Evolutionary conservation across 352 stramenopile genomes (phyloP).

Genomic region (Phytophthora palmivora): DNA sequence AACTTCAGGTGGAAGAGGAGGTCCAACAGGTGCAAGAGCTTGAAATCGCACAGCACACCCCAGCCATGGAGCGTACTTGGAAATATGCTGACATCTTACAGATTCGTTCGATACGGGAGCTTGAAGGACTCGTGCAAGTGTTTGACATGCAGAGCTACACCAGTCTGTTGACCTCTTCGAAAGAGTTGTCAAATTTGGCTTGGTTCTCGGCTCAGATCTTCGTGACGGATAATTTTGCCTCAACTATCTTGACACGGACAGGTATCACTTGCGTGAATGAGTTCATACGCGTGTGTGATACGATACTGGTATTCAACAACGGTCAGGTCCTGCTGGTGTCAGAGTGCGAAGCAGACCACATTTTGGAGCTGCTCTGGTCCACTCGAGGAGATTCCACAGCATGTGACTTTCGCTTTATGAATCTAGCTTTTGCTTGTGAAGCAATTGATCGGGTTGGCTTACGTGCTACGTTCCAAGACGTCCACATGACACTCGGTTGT

Average conservation of each 20-base stretch:
- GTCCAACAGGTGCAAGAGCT: constrained; percentile 43
- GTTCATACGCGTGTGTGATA: constrained; percentile 44
- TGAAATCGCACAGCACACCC: constrained; percentile 2
- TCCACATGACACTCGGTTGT: constrained; percentile 10
- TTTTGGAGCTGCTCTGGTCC: constrained; percentile 43
- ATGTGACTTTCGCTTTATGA: constrained; percentile 35
- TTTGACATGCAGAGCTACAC: constrained; percentile 12
- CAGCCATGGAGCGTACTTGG: constrained; percentile 28
- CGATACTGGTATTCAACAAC: constrained; percentile 51
- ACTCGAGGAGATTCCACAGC: background rate
- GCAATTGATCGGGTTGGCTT: constrained; percentile 8
- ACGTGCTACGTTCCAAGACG: constrained; percentile 7
- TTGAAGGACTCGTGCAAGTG: constrained; percentile 5
- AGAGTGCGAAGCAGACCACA: constrained; percentile 46
- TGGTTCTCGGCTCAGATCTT: constrained; percentile 43
- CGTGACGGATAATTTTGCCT: constrained; percentile 59
- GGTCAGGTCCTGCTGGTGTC: constrained; percentile 46
- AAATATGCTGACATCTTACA: constrained; percentile 20
- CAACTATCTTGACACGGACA: constrained; percentile 9
- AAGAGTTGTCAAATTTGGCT: constrained; percentile 24
- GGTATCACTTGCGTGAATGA: constrained; percentile 13
- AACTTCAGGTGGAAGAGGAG: constrained; percentile 61
- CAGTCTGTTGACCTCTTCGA: constrained; percentile 7
- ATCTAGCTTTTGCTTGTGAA: constrained; percentile 33
- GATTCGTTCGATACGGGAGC: constrained; percentile 17